Percentiles rank a stretch among this genome's conserved stretches.
These are phyloP conservation scores for Silene latifolia DNA, from an alignment of 148 eudicot species.

Conservation along the genomic window DNA sequence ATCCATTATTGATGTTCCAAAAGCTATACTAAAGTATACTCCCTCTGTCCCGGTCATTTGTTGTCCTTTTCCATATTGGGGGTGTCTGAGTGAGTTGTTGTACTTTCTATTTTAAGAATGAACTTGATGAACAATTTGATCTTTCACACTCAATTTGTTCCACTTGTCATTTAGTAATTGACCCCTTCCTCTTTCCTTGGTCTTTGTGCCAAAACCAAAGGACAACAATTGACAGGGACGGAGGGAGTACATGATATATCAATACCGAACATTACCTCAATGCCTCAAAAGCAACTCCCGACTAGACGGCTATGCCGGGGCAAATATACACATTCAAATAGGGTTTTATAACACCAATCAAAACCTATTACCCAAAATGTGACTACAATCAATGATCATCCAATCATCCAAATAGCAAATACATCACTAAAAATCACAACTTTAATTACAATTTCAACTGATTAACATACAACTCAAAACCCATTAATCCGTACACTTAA, in stretches of 20 bases:
- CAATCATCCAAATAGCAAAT: background rate
- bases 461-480: background rate
- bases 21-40: background rate
- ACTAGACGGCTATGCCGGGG: background rate
- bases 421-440: background rate
- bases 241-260: too few species aligned
- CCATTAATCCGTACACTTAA: background rate
- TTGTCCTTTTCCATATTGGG: too few species aligned
- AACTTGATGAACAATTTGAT: too few species aligned
- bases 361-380: background rate
- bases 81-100: too few species aligned
- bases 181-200: too few species aligned
- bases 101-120: too few species aligned
- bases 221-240: too few species aligned
- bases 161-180: too few species aligned
- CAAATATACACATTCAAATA: background rate
- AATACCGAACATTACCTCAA: background rate
- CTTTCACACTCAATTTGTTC: too few species aligned
- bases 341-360: background rate
- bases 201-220: too few species aligned
- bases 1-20: too few species aligned
- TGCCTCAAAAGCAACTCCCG: background rate
- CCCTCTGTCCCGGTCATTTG: background rate
- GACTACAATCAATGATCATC: background rate
- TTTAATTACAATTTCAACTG: too few species aligned